phyloP scores from a whole-genome alignment of 2,329 filamentous ascomycete species.

The Shiraia sp. region DNA sequence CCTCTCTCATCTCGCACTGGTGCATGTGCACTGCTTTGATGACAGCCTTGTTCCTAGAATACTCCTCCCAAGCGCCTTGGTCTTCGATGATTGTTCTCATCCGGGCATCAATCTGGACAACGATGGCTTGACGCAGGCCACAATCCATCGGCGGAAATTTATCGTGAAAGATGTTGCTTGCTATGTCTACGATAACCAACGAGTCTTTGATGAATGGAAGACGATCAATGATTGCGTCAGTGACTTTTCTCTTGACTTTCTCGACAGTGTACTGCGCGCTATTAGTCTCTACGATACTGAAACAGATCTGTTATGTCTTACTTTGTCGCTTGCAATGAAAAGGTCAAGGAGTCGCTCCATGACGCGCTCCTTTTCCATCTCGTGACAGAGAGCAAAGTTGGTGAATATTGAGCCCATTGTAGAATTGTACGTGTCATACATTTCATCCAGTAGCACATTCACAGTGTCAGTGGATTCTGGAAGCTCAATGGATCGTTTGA shows the following conservation, averaged over 20 bases:
- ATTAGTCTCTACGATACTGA: background rate
- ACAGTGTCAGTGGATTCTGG: constrained; percentile 19
- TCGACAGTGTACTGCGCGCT: constrained; percentile 24
- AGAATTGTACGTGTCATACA: constrained; percentile 21
- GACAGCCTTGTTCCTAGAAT: constrained; percentile 11
- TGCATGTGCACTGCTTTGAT: constrained; percentile 14
- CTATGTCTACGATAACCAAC: constrained; percentile 17
- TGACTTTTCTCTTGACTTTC: constrained; percentile 14
- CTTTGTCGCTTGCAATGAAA: constrained; percentile 30
- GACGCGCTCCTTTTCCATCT: constrained; percentile 16
- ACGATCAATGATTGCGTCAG: constrained; percentile 23
- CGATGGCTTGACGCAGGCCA: constrained; percentile 19
- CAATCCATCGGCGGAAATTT: constrained; percentile 13
- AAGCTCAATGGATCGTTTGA: constrained; percentile 8
- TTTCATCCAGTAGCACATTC: constrained; percentile 16
- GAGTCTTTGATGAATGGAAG: constrained; percentile 19
- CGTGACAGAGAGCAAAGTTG: constrained; percentile 14
- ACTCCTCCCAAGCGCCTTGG: constrained; percentile 14
- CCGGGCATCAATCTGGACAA: constrained; percentile 11
- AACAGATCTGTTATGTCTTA: background rate
- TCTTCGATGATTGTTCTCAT: constrained; percentile 14
- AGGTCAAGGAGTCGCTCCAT: constrained; percentile 15
- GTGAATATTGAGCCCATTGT: constrained; percentile 25
- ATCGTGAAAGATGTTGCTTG: constrained; percentile 10
- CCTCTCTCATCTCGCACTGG: constrained; percentile 4